phyloP scores from a whole-genome alignment of 2,329 filamentous ascomycete genomes.

The Pestalotiopsis fici region DNA sequence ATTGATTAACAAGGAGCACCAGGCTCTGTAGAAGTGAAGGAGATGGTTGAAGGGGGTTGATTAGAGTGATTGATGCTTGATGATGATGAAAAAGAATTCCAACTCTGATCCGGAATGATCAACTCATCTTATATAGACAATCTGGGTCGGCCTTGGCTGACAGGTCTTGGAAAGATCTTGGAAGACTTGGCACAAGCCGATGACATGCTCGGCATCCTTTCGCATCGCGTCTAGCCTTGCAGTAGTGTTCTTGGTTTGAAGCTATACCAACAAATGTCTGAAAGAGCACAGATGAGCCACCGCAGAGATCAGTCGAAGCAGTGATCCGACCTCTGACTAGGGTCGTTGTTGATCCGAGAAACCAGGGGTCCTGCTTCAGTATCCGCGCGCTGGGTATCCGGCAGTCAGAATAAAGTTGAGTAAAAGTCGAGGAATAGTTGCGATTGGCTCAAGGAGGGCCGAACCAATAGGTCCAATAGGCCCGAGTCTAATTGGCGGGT shows the following conservation, averaged over 20 bases:
- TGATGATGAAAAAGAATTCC: slow-evolving; percentile 2
- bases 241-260: slow-evolving; percentile 3
- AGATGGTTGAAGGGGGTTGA: slow-evolving; percentile 8
- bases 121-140: slow-evolving; percentile 5
- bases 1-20: slow-evolving; percentile 11
- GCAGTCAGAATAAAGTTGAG: slow-evolving; percentile 5
- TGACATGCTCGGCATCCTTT: background rate
- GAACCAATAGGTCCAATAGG: background rate
- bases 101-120: background rate
- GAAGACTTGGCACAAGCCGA: slow-evolving; percentile 1
- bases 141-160: slow-evolving; percentile 3
- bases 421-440: background rate
- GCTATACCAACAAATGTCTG: slow-evolving; percentile 2
- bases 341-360: background rate
- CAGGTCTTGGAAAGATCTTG: slow-evolving; percentile 11
- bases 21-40: slow-evolving; percentile 9
- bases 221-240: background rate
- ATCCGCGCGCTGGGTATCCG: background rate
- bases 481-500: background rate
- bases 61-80: slow-evolving; percentile 11
- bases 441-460: slow-evolving; percentile 5
- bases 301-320: slow-evolving; percentile 10
- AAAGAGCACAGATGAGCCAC: slow-evolving; percentile 2
- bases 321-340: slow-evolving; percentile 2
- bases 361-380: background rate